phyloP scores from a whole-genome alignment of 208 protist species.

The Leishmania tropica region DNA sequence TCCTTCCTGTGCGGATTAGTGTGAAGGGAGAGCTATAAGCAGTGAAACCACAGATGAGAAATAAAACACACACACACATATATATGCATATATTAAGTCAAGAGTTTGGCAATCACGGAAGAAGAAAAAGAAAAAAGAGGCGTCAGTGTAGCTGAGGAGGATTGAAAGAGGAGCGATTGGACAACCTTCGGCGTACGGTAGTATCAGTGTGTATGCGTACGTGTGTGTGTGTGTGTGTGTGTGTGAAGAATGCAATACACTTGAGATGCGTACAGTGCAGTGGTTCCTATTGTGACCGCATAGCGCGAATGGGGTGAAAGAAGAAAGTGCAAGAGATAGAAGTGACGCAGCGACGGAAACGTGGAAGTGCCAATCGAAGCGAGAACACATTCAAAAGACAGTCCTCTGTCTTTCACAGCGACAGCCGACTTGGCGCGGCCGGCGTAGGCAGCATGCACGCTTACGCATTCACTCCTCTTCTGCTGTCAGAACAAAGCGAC shows the following conservation, averaged over 20 bases:
- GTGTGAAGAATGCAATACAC: not conserved
- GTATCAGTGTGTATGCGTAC: not conserved
- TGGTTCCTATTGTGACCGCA: not conserved
- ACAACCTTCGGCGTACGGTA: not conserved
- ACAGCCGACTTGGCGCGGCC: not conserved
- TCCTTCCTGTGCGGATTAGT: not conserved
- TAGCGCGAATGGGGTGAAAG: not conserved
- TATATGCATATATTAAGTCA: not conserved
- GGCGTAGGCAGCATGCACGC: not conserved
- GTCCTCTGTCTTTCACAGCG: not conserved
- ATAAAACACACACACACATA: not conserved
- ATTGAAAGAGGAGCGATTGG: not conserved
- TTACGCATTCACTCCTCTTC: not conserved
- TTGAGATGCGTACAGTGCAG: not conserved
- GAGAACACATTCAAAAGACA: not conserved
- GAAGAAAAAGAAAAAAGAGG: slow-evolving; percentile 5
- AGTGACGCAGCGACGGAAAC: not conserved
- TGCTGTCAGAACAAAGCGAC: not conserved
- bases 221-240: not conserved
- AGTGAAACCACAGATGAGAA: not conserved
- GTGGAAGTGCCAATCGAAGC: not conserved
- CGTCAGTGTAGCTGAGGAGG: not conserved
- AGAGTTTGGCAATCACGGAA: not conserved
- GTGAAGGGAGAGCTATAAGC: not conserved
- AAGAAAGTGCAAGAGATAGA: not conserved